These are phyloP conservation scores for Citrus mangshanensis DNA, from an alignment of 345 rosid genomes.

Conservation along the genomic window DNA sequence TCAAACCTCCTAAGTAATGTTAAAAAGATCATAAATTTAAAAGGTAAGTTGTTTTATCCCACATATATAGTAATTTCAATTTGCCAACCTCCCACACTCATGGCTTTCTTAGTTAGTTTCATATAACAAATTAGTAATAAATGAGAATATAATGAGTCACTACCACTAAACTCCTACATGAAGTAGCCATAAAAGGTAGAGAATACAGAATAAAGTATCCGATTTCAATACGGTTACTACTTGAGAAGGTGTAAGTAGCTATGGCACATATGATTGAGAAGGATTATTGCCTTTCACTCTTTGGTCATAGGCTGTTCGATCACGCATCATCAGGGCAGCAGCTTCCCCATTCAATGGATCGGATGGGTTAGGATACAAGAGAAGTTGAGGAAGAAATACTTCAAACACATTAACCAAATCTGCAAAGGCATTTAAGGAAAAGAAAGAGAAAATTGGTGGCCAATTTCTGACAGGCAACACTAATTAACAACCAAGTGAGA, in stretches of 20 bases:
- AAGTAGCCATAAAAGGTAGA: not conserved
- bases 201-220: not conserved
- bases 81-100: not conserved
- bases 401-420: slow-evolving; percentile 97
- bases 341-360: slow-evolving; percentile 98
- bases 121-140: not conserved
- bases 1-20: not conserved
- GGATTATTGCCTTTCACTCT: slow-evolving; percentile 71
- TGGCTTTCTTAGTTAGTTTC: not conserved
- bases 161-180: not conserved
- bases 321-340: slow-evolving; percentile 95
- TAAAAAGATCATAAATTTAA: not conserved
- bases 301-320: slow-evolving; percentile 72
- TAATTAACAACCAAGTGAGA: slow-evolving; percentile 5
- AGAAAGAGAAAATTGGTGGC: not conserved
- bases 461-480: slow-evolving; percentile 1
- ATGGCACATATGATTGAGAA: not conserved
- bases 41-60: not conserved
- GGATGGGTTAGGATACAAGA: slow-evolving; percentile 91
- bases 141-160: not conserved
- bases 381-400: slow-evolving; percentile 97
- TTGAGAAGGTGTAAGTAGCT: not conserved
- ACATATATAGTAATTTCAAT: not conserved
- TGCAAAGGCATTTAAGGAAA: slow-evolving; percentile 29
- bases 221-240: not conserved